Conservation (phyloP, 176 grass and related monocot species). For the Luzula sylvatica region DNA sequence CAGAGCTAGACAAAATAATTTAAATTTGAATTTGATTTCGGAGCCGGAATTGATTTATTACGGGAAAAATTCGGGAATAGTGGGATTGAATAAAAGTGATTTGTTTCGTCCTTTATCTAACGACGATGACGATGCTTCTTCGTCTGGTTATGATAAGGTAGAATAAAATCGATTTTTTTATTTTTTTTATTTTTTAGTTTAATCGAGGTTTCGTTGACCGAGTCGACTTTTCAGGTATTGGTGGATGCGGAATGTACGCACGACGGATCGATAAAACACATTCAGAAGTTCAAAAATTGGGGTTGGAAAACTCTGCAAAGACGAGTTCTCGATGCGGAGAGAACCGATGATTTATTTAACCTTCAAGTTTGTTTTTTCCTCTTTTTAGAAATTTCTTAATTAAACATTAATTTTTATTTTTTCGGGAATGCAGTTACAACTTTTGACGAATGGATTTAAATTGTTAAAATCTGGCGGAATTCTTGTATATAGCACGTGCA, state of each 20-base stretch:
- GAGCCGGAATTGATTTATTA: slow-evolving; percentile 92
- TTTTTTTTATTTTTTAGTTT: not conserved
- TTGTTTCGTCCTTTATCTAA: slow-evolving; percentile 17
- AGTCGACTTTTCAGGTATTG: slow-evolving; percentile 41
- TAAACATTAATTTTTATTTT: not conserved
- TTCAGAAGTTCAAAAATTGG: slow-evolving; percentile 90
- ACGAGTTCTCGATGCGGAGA: slow-evolving; percentile 83
- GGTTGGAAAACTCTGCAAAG: slow-evolving; percentile 91
- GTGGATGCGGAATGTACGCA: slow-evolving; percentile 98
- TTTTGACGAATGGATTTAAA: slow-evolving; percentile 85
- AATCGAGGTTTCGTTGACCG: not conserved
- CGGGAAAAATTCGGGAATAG: slow-evolving; percentile 81
- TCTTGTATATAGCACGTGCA: slow-evolving; percentile 87
- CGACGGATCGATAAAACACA: slow-evolving; percentile 95
- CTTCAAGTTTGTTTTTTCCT: slow-evolving; percentile 51
- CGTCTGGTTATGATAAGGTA: slow-evolving; percentile 91
- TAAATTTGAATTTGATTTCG: slow-evolving; percentile 24
- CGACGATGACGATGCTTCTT: slow-evolving; percentile 32
- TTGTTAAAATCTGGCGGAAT: slow-evolving; percentile 75
- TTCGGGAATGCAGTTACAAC: slow-evolving; percentile 37
- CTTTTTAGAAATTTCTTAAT: not conserved
- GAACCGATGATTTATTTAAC: slow-evolving; percentile 65
- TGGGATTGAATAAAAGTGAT: slow-evolving; percentile 50
- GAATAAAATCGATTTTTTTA: not conserved
- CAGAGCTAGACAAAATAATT: slow-evolving; percentile 29